A percentile compares a stretch with the other conserved stretches of the same genome.
Conservation (phyloP, 306 rosid genomes). For the Vigna unguiculata region DNA sequence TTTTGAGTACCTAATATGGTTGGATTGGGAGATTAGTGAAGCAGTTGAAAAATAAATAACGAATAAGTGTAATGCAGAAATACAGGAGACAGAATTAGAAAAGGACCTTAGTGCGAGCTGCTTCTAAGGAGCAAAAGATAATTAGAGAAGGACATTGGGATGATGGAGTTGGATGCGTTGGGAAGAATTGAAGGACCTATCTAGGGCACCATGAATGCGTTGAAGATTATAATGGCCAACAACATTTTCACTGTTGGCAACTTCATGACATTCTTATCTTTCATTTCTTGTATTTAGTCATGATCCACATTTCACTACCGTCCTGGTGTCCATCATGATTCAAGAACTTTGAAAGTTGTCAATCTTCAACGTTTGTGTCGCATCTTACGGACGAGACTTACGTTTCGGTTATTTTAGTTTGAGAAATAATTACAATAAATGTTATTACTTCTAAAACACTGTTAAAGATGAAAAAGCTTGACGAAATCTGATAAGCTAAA, state of each 20-base stretch:
- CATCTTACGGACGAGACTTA: background rate
- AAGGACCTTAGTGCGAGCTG: constrained; percentile 9
- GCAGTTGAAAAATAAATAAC: background rate
- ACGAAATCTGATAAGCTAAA: too few relatives aligned
- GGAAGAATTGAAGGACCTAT: background rate
- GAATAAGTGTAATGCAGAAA: constrained; percentile 12
- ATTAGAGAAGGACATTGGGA: background rate
- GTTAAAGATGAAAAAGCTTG: too few relatives aligned
- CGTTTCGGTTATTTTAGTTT: background rate
- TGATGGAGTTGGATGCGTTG: constrained; percentile 14
- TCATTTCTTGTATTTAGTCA: constrained; percentile 20
- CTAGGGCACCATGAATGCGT: constrained; percentile 15
- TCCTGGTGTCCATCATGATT: constrained; percentile 5
- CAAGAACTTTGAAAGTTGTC: constrained; percentile 35
- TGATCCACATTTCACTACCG: constrained; percentile 27
- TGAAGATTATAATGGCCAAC: constrained; percentile 1
- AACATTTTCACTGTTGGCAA: constrained; percentile 6
- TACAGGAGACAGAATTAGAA: background rate
- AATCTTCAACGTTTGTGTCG: background rate
- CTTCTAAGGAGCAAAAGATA: constrained; percentile 22
- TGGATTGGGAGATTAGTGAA: too few relatives aligned
- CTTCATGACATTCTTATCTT: constrained; percentile 22
- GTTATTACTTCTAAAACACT: background rate
- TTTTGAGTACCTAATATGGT: too few relatives aligned
- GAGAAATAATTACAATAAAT: background rate